phyloP scores from a whole-genome alignment of 1,284 basidiomycete genomes.

The Ganoderma lingzhi region DNA sequence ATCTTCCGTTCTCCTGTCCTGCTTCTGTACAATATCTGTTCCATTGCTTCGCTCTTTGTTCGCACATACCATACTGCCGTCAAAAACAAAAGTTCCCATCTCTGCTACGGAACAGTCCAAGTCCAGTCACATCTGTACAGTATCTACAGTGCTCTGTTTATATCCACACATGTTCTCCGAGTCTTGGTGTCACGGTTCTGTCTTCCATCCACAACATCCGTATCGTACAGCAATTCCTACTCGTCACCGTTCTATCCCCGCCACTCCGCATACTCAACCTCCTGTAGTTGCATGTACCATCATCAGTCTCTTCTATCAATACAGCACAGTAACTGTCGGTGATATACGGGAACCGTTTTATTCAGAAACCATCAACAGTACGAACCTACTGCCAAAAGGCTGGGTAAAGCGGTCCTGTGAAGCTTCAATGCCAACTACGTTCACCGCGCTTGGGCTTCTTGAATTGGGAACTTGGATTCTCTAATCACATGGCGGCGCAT shows the following conservation, averaged over 20 bases:
- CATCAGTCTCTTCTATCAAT: background rate
- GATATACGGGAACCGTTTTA: background rate
- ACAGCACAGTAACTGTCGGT: background rate
- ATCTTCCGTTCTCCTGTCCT: slow-evolving; percentile 9
- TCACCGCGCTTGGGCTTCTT: background rate
- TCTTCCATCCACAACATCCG: background rate
- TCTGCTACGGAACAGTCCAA: background rate
- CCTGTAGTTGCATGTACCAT: background rate
- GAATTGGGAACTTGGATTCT: background rate
- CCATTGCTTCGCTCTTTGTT: slow-evolving; percentile 5
- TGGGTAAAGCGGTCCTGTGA: background rate
- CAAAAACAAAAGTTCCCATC: background rate
- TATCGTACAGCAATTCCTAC: background rate
- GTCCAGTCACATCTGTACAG: background rate
- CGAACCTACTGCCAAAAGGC: background rate
- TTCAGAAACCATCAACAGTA: background rate
- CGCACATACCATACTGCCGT: background rate
- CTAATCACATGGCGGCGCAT: background rate
- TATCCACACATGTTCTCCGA: background rate
- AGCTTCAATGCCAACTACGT: background rate
- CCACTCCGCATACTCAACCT: background rate
- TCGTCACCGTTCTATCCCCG: background rate
- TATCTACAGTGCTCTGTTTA: background rate
- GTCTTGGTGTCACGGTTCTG: background rate
- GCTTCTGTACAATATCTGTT: background rate